A percentile compares a stretch with the other conserved stretches of the same genome.
Conservation (phyloP, 31 red algal genomes). For the Asparagopsis taxiformis region DNA sequence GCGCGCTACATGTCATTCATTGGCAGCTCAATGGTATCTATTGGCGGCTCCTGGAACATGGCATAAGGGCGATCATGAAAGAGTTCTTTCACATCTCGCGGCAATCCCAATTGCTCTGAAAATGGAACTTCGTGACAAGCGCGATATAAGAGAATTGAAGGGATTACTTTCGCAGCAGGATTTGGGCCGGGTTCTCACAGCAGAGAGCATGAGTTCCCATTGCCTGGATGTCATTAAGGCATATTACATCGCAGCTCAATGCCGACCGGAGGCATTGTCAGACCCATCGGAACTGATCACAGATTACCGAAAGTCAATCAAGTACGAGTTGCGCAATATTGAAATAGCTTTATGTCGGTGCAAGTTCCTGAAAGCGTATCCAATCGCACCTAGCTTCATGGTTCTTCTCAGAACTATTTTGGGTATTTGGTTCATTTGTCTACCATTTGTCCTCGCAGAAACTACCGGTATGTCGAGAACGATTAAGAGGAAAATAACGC, state of each 20-base stretch:
- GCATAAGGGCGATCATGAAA: conserved; percentile 38
- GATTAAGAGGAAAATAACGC: background rate
- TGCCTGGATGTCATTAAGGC: conserved; percentile 35
- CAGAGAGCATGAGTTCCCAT: conserved; percentile 14
- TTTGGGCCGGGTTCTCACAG: conserved; percentile 22
- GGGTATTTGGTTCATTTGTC: conserved; percentile 42
- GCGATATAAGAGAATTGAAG: conserved; percentile 40
- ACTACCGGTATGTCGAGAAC: conserved; percentile 24
- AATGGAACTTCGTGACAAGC: conserved; percentile 26
- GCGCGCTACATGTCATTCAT: conserved; percentile 21
- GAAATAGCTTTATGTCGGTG: conserved; percentile 11
- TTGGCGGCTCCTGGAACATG: conserved; percentile 9
- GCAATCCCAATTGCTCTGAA: conserved; percentile 40
- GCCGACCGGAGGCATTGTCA: background rate
- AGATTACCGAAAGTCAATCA: conserved; percentile 3
- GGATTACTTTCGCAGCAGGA: conserved; percentile 34
- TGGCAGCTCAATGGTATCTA: conserved; percentile 12
- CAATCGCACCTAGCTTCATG: conserved; percentile 28
- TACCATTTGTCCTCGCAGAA: conserved; percentile 49
- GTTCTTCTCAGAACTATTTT: conserved; percentile 40
- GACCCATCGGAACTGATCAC: background rate
- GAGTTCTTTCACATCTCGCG: conserved; percentile 38
- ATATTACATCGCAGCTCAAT: conserved; percentile 11
- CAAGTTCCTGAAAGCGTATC: conserved; percentile 9
- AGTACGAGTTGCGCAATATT: background rate